Conservation (phyloP, 352 stramenopile species). For the Globisporangium uncinulatum region DNA sequence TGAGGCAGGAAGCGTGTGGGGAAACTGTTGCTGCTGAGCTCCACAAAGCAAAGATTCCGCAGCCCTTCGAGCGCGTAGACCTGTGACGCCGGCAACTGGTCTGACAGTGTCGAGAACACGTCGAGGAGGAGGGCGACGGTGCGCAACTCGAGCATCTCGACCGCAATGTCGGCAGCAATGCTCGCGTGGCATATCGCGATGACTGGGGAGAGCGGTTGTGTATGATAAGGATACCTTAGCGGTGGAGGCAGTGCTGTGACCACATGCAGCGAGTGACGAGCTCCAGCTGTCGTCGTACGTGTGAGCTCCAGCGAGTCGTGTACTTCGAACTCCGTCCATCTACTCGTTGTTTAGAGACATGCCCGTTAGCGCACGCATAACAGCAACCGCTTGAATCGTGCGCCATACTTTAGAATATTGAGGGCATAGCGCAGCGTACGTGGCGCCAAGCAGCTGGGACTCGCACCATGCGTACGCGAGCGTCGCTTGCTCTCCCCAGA, state of each 20-base stretch:
- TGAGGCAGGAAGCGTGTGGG: constrained; percentile 14
- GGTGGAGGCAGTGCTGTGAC: background rate
- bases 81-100: constrained; percentile 11
- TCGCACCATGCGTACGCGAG: constrained; percentile 28
- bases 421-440: constrained; percentile 9
- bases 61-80: constrained; percentile 35
- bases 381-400: too few species aligned
- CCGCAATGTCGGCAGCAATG: constrained; percentile 45
- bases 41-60: constrained; percentile 43
- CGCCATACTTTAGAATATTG: too few species aligned
- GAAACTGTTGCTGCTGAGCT: constrained; percentile 9
- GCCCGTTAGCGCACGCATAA: background rate
- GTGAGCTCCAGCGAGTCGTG: constrained; percentile 54
- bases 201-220: constrained; percentile 16
- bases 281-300: constrained; percentile 12
- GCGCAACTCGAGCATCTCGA: constrained; percentile 33
- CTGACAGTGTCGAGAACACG: constrained; percentile 18
- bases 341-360: background rate
- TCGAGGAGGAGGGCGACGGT: constrained; percentile 24
- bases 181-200: constrained; percentile 50
- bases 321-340: constrained; percentile 41
- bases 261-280: background rate
- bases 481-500: constrained; percentile 54
- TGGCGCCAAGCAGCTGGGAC: constrained; percentile 28
- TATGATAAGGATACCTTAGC: background rate